These are phyloP conservation scores for Alternaria gansuensis DNA, from an alignment of 2,329 filamentous ascomycete genomes.

Conservation along the genomic window DNA sequence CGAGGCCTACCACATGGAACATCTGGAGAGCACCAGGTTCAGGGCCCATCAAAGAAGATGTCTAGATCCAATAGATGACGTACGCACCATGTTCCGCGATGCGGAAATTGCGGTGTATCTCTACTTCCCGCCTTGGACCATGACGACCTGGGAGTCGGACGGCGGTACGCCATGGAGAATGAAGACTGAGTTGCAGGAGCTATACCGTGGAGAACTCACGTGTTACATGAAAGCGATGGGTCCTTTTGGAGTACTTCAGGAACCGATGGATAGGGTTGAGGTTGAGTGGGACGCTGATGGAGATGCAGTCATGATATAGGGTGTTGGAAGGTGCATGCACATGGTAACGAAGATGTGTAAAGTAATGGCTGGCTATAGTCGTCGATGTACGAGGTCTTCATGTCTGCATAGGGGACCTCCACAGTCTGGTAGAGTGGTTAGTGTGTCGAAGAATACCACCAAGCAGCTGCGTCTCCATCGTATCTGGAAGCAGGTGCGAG, in stretches of 20 bases:
- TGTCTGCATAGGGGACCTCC: not conserved
- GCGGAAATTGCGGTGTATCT: constrained; percentile 20
- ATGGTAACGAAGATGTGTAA: no score
- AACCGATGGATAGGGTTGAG: not conserved
- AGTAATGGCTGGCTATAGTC: not conserved
- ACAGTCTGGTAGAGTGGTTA: not conserved
- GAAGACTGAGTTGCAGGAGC: not conserved
- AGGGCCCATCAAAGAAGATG: not conserved
- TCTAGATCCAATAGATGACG: constrained; percentile 6
- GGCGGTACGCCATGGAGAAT: constrained; percentile 23
- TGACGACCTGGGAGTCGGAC: constrained; percentile 17
- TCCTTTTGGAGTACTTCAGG: not conserved
- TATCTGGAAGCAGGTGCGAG: not conserved
- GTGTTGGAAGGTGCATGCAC: not conserved
- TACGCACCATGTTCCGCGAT: constrained; percentile 5
- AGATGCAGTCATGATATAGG: constrained; percentile 15
- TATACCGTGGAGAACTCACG: not conserved
- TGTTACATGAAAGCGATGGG: not conserved
- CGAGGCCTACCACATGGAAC: constrained; percentile 23
- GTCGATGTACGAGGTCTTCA: not conserved
- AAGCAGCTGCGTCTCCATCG: not conserved
- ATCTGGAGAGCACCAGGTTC: not conserved
- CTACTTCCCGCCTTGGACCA: constrained; percentile 18
- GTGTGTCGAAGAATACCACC: not conserved
- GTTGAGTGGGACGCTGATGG: constrained; percentile 23